Evolutionary conservation across 148 eudicot genomes (phyloP).

Genomic region (Salicornia ramosissima): DNA sequence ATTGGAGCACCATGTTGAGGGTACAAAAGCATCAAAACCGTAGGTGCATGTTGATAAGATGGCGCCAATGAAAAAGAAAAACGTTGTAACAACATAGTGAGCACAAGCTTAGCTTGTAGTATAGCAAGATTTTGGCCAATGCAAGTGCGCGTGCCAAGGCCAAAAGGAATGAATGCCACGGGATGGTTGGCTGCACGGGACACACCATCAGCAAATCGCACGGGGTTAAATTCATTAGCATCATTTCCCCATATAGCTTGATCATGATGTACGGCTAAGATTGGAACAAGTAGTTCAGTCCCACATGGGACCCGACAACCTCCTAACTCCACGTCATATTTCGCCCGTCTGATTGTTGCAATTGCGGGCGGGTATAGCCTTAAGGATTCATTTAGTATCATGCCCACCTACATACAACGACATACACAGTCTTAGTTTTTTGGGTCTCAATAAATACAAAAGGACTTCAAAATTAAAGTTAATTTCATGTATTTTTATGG

Average conservation of each 20-base stretch:
- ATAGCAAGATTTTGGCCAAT: constrained; percentile 87
- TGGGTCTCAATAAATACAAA: too few relatives aligned
- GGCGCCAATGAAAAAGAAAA: constrained; percentile 62
- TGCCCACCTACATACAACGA: constrained; percentile 52
- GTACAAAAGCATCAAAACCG: constrained; percentile 74
- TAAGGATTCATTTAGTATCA: constrained; percentile 83
- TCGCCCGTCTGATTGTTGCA: constrained; percentile 80
- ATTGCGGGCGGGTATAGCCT: constrained; percentile 82
- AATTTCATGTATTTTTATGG: too few relatives aligned
- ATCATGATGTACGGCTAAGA: constrained; percentile 88
- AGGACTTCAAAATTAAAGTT: too few relatives aligned
- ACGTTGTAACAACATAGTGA: constrained; percentile 60
- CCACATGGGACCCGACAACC: constrained; percentile 62
- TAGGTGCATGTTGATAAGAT: constrained; percentile 77
- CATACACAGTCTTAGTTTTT: too few relatives aligned
- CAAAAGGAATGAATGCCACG: constrained; percentile 75
- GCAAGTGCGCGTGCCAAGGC: constrained; percentile 75
- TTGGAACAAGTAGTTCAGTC: constrained; percentile 76
- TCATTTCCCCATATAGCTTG: constrained; percentile 71
- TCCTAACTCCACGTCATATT: constrained; percentile 64
- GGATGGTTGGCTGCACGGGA: constrained; percentile 88
- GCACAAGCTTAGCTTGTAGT: constrained; percentile 71
- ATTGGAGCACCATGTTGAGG: constrained; percentile 91
- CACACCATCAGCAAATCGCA: constrained; percentile 65
- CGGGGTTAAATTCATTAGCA: constrained; percentile 70